phyloP scores from a whole-genome alignment of 2,329 filamentous ascomycete genomes.

The Lachnellula hyalina region DNA sequence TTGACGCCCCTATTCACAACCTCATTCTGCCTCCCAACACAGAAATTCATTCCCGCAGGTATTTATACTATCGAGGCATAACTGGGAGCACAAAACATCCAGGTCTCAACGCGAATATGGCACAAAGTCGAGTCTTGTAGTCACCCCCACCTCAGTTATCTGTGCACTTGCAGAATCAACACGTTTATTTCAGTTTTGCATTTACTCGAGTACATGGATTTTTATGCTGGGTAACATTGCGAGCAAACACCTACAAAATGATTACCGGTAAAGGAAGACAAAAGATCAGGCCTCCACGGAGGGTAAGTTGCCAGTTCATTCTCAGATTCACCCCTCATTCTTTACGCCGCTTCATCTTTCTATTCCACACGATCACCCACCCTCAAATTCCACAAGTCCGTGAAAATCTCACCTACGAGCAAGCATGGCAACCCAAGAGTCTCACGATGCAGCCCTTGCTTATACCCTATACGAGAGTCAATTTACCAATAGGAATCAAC shows the following conservation, averaged over 20 bases:
- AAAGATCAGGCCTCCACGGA: conserved; percentile 62
- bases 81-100: not conserved
- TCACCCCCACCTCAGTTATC: conserved; percentile 4
- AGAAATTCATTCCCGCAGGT: not conserved
- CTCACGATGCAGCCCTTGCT: not conserved
- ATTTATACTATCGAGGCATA: not conserved
- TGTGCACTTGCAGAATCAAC: not conserved
- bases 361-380: not conserved
- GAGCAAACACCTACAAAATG: conserved; percentile 31
- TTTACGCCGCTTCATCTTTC: not conserved
- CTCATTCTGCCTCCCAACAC: no score
- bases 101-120: not conserved
- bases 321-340: conserved; percentile 5
- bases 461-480: not conserved
- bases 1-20: not conserved
- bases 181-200: not conserved
- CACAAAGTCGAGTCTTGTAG: not conserved
- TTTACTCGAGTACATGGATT: not conserved
- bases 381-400: not conserved
- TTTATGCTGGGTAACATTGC: not conserved
- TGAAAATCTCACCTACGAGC: not conserved
- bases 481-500: not conserved
- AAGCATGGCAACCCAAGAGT: not conserved
- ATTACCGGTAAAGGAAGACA: conserved; percentile 47
- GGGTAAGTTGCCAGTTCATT: conserved; percentile 45